phyloP scores from a whole-genome alignment of 1,139 yeast species.

The Diutina rugosa region DNA sequence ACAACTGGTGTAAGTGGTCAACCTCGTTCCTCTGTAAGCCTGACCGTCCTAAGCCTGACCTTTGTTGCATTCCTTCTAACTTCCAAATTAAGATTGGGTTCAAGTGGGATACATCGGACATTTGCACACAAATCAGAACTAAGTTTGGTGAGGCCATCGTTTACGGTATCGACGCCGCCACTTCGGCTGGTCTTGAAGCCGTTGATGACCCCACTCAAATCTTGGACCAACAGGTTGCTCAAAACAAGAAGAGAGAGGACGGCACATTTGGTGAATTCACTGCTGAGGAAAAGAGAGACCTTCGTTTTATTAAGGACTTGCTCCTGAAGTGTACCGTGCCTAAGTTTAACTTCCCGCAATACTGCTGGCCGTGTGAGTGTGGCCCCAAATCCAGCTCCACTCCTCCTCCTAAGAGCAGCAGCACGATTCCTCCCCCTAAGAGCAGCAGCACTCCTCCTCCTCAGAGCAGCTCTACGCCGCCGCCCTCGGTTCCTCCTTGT shows the following conservation, averaged over 20 bases:
- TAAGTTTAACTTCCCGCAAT: background rate
- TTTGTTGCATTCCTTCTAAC: background rate
- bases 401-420: background rate
- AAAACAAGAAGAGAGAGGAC: background rate
- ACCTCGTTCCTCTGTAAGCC: conserved; percentile 1
- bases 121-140: background rate
- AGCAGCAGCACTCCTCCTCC: background rate
- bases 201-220: background rate
- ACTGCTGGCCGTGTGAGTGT: conserved; percentile 1
- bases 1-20: background rate
- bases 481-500: background rate
- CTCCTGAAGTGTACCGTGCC: background rate
- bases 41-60: background rate
- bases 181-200: background rate
- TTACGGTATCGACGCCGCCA: background rate
- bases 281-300: conserved; percentile 1
- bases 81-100: background rate
- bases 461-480: background rate
- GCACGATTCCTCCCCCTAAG: background rate
- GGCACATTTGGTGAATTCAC: background rate
- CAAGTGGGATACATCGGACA: background rate
- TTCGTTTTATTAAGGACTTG: background rate
- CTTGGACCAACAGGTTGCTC: background rate
- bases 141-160: background rate
- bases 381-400: background rate